phyloP scores from a whole-genome alignment of 2,329 filamentous ascomycete species.

The Pleoardoris graminearum region DNA sequence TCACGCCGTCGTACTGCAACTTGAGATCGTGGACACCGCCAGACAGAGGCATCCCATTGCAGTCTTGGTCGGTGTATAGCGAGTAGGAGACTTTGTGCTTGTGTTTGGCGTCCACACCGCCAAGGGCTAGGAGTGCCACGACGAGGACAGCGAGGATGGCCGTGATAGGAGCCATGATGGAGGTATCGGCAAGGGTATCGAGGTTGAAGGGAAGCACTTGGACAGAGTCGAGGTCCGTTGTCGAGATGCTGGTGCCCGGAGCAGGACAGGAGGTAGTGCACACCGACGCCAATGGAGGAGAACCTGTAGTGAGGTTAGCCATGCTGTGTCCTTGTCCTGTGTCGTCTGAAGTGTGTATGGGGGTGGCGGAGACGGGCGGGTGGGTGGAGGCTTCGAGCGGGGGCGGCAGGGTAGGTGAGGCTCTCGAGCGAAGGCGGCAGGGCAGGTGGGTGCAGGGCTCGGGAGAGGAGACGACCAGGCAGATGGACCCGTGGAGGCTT shows the following conservation, averaged over 20 bases:
- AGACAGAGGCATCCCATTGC: constrained; percentile 18
- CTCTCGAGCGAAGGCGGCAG: no score
- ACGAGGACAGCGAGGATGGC: constrained; percentile 16
- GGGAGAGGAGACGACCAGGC: no score
- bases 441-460: no score
- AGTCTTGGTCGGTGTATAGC: constrained; percentile 20
- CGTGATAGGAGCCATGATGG: constrained; percentile 17
- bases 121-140: constrained; percentile 19
- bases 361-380: no score
- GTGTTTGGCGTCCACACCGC: constrained; percentile 19
- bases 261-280: not conserved
- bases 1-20: constrained; percentile 3
- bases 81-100: constrained; percentile 21
- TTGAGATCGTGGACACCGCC: constrained; percentile 22
- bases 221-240: no score
- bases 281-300: not conserved
- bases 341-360: no score
- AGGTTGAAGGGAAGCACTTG: no score
- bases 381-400: no score
- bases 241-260: not conserved
- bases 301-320: not conserved
- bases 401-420: no score
- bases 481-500: no score
- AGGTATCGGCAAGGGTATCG: not conserved
- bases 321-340: no score